phyloP scores from a whole-genome alignment of 140 eudicot species.

The Oenanthe javanica region DNA sequence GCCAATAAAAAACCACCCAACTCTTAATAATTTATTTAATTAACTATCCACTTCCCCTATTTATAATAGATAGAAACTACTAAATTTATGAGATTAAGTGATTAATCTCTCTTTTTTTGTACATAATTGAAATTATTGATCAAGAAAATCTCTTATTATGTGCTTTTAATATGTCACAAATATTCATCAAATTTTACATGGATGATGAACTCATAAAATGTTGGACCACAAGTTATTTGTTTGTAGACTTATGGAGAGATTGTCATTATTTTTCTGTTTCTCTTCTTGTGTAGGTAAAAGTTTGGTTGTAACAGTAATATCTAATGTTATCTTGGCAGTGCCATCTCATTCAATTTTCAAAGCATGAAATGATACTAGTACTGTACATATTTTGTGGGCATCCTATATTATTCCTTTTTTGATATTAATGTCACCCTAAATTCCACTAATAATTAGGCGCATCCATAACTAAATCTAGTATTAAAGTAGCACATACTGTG shows the following conservation, averaged over 20 bases:
- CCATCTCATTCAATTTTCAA: not conserved
- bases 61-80: not conserved
- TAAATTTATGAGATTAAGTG: not conserved
- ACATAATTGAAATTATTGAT: conserved; percentile 6
- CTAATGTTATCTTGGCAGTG: conserved; percentile 7
- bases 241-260: not conserved
- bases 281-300: not conserved
- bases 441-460: not conserved
- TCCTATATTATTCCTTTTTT: not conserved
- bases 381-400: not conserved
- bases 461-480: not conserved
- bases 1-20: conserved; percentile 18
- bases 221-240: not conserved
- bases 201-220: not conserved
- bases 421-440: not conserved
- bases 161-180: conserved; percentile 1
- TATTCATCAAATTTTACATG: not conserved
- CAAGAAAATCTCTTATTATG: conserved; percentile 8
- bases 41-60: not conserved
- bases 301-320: conserved; percentile 5
- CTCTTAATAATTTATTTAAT: not conserved
- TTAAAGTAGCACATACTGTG: not conserved
- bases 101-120: conserved; percentile 12
- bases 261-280: not conserved
- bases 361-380: not conserved